Base-by-base conservation (phyloP, 2,329 filamentous ascomycete species). In the Talaromyces sp. region DNA sequence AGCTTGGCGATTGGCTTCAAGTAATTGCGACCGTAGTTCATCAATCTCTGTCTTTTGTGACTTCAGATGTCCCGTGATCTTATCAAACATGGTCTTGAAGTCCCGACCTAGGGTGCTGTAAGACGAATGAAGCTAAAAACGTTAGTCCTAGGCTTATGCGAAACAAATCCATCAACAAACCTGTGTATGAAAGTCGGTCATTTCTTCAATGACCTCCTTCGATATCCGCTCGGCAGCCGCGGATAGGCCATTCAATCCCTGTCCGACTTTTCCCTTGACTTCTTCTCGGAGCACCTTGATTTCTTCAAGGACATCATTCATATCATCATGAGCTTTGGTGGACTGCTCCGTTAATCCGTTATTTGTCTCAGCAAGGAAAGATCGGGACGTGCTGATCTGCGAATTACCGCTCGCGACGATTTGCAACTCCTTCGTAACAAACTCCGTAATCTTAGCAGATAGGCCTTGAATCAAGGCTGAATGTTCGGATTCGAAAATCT, bases 221-320 rank as follows among this genome's bases (percentile, higher is more conserved):
- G 92, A 92, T 66, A 98, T 97, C 61, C 89, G 88, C 76, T 93
- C 91, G 1, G 93, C 92, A 9, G 93, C 92, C 11, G 84, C 84
- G 1, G 92, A 92, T 23, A 98, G 86, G 28, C 91, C 88, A 69
- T 91, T 88, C 48, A 98, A 81, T 8, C 93, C 93, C 71, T 92
- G 88, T 2, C 91, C 91, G 55, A 98, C 91, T 65, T 89, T 89
- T 56, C 85, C 82, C 80, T 97, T 97, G 58, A 98, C 91, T 60
- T 91, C 88, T 73, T 96, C 90, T 23, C 93, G 86, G 25, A 98
- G 82, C n/a, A 85, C 86, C 73, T 93, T 93, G 73, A 98, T 96
- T 73, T 96, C 93, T 70, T 95, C 91, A 9, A 99, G 82, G 1
- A 96, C 88, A n/a, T 85, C 81, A 69, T 97, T 93, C 90, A 97